A percentile compares a stretch with the other conserved stretches of the same genome.
These are phyloP conservation scores for Sclerotinia borealis DNA, from an alignment of 2,329 filamentous ascomycete genomes.

Conservation along the genomic window DNA sequence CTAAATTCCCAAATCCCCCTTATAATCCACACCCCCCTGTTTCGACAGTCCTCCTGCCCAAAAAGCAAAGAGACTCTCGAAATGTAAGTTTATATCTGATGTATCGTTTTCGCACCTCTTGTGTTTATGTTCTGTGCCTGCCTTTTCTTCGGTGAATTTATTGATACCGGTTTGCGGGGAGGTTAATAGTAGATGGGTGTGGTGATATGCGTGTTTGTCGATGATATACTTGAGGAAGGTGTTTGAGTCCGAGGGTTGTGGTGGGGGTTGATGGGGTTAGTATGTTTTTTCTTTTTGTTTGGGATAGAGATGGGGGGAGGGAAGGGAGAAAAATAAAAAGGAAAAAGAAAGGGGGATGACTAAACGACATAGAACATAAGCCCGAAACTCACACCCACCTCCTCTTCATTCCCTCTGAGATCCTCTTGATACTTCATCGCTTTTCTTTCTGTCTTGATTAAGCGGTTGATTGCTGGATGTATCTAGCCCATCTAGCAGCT, in stretches of 20 bases:
- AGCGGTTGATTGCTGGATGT: too few species aligned
- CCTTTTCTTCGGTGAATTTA: conserved; percentile 40
- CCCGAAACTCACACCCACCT: conserved; percentile 55
- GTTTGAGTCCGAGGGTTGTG: conserved; percentile 65
- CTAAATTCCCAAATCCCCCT: conserved; percentile 62
- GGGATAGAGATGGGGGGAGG: neutral
- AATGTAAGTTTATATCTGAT: conserved; percentile 66
- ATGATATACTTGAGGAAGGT: conserved; percentile 88
- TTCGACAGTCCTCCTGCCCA: conserved; percentile 63
- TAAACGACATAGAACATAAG: conserved; percentile 52
- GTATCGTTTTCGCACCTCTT: conserved; percentile 75
- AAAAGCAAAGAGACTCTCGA: conserved; percentile 55
- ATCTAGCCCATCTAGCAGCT: too few species aligned
- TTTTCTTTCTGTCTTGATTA: too few species aligned
- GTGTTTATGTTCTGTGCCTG: conserved; percentile 66
- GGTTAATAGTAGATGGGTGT: conserved; percentile 57
- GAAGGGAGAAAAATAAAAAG: neutral
- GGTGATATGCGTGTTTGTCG: conserved; percentile 68
- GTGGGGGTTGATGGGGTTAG: conserved; percentile 56
- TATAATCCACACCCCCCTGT: conserved; percentile 63
- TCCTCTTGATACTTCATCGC: too few species aligned
- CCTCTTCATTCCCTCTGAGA: conserved; percentile 71
- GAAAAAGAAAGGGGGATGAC: neutral
- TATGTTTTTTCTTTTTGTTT: conserved; percentile 28
- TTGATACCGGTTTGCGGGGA: conserved; percentile 38